phyloP scores from a whole-genome alignment of 345 rosid species.

The Bruguiera gymnorhiza region DNA sequence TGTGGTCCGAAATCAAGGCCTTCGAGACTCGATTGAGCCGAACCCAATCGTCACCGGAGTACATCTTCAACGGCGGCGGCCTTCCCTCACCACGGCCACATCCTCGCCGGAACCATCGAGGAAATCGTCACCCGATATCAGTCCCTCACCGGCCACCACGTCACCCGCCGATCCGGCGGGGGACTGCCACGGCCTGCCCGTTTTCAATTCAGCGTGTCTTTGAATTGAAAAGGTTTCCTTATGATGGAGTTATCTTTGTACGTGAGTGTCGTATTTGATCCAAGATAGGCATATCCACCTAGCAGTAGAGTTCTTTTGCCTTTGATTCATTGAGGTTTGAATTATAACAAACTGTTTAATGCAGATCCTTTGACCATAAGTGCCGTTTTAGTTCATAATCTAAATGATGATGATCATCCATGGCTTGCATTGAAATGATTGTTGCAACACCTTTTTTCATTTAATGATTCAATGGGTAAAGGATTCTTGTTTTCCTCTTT shows the following conservation, averaged over 20 bases:
- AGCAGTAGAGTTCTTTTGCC: not conserved
- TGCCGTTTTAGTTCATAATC: too few species aligned
- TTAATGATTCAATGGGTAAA: not conserved
- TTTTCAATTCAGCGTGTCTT: slow-evolving; percentile 9
- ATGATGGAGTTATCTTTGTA: not conserved
- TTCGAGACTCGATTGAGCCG: slow-evolving; percentile 70
- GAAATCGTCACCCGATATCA: slow-evolving; percentile 89
- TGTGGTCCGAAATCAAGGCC: slow-evolving; percentile 73
- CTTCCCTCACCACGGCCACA: slow-evolving; percentile 94
- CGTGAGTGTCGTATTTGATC: not conserved
- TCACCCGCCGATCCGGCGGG: slow-evolving; percentile 95
- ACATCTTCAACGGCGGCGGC: slow-evolving; percentile 92
- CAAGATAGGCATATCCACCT: not conserved
- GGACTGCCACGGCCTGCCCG: slow-evolving; percentile 98
- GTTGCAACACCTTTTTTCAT: not conserved
- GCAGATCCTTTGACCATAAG: too few species aligned
- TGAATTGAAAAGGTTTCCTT: not conserved
- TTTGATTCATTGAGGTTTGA: not conserved
- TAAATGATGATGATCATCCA: too few species aligned
- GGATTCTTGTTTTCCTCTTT: not conserved
- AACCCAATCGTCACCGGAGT: slow-evolving; percentile 60
- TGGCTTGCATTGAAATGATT: not conserved
- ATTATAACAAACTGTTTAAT: too few species aligned
- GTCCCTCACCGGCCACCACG: slow-evolving; percentile 86
- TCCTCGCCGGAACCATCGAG: slow-evolving; percentile 94